Evolutionary conservation across 1,139 yeast genomes (phyloP), one percentile per base, ranked within the genome.

Genomic region (Wickerhamomyces sp.): DNA sequence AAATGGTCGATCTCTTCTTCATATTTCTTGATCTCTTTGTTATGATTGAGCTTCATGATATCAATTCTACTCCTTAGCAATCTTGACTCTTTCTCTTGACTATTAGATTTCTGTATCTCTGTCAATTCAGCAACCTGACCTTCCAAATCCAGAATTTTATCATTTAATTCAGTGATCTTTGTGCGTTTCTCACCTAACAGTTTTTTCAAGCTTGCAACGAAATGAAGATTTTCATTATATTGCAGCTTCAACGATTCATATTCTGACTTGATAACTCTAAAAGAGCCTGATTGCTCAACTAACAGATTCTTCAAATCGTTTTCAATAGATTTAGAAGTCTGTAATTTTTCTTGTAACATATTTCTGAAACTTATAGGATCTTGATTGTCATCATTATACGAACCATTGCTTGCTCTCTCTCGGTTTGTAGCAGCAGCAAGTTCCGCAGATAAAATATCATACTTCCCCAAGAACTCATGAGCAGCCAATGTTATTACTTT

Each of bases 141-240:
- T 16, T 48, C 47, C 23, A 50, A 28, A 14, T 39, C 45, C n/a
- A 39, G 12, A 3, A 51, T 39, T 20, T 39, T 66, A 36, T 63
- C 64, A 32, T 61, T 63, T 15, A 66, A 51, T 4, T 64, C 64
- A 27, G 61, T 63, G 4, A 61, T 52, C 35, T 57, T 55, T 2
- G 35, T 23, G 31, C 46, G 41, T 37, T 44, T 45, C n/a, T 47
- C 50, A 12, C 30, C 28, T n/a, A 51, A 24, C 20, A 38, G 25
- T 26, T 37, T 38, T 31, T 38, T 43, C 32, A 42, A 23, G 22
- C 40, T 40, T n/a, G 36, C 26, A 10, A 32, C 26, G 13, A 33
- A 23, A 9, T 30, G 32, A 3, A 35, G 10, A 23, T 36, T 41
- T 10, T 50, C 47, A 13, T 39, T 30, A 8, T 37, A 36, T 17